Evolutionary conservation across 2,329 filamentous ascomycete species (phyloP).

Genomic region (Hypoxylon sp.): DNA sequence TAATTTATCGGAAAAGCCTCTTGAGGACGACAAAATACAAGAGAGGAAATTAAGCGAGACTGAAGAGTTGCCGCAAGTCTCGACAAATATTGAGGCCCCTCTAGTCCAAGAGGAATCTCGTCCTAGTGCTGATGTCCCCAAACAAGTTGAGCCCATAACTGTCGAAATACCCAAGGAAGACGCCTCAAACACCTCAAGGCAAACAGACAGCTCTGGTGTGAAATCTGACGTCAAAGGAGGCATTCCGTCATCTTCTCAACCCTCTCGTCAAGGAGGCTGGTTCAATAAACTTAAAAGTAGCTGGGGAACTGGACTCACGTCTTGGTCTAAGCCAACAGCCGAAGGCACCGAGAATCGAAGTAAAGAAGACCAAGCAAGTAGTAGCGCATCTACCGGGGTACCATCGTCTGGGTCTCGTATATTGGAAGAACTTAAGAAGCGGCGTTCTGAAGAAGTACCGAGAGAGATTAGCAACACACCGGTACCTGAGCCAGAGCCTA

Average conservation of each 20-base stretch:
- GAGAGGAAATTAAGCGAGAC: constrained; percentile 54
- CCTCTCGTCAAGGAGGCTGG: constrained; percentile 7
- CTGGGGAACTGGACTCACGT: constrained; percentile 11
- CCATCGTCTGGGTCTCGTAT: constrained; percentile 5
- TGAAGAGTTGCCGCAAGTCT: constrained; percentile 37
- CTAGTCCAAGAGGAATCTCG: constrained; percentile 19
- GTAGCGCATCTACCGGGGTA: constrained; percentile 11
- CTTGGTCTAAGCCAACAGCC: constrained; percentile 7
- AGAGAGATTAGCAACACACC: constrained; percentile 3
- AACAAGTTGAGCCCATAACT: background rate
- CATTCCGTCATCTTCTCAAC: constrained; percentile 2
- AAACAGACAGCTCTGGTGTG: constrained; percentile 3
- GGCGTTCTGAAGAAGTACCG: constrained; percentile 8
- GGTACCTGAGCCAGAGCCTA: constrained; percentile 10
- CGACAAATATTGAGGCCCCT: constrained; percentile 3
- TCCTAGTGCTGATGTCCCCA: background rate
- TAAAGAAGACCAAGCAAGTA: constrained; percentile 5
- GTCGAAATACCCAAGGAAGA: constrained; percentile 2
- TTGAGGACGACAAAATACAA: constrained; percentile 59
- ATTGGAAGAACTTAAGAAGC: constrained; percentile 25
- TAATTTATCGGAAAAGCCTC: constrained; percentile 48
- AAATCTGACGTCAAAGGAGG: constrained; percentile 3
- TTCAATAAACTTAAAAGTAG: constrained; percentile 16
- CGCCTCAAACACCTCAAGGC: background rate
- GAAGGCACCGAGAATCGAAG: constrained; percentile 5